Conservation (phyloP, 805 yeast genomes). For the Candida takata region DNA sequence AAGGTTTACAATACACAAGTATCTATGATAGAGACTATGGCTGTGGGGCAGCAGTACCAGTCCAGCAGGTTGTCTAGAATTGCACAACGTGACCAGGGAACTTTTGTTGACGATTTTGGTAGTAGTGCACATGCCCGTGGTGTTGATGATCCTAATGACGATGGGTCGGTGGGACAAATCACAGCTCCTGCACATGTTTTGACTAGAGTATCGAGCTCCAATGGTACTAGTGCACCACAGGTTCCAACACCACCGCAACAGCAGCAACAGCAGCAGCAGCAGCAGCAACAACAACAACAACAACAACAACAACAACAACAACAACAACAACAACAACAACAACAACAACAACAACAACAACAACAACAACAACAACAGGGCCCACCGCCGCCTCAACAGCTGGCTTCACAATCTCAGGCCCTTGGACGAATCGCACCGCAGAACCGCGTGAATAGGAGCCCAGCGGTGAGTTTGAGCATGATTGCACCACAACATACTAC, state of each 20-base stretch:
- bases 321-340: constrained; percentile 2
- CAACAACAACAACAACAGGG: constrained; percentile 1
- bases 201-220: background rate
- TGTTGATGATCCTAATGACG: background rate
- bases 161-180: background rate
- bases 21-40: constrained; percentile 12
- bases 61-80: constrained; percentile 12
- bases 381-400: constrained; percentile 6
- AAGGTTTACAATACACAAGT: constrained; percentile 17
- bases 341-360: constrained; percentile 2
- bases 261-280: background rate
- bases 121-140: background rate
- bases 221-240: constrained; percentile 1
- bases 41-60: constrained; percentile 17
- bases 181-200: too few species aligned
- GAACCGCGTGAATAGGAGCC: constrained; percentile 12
- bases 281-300: constrained; percentile 1
- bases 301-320: constrained; percentile 4
- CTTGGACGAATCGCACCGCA: constrained; percentile 9
- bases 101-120: background rate
- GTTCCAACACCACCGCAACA: too few species aligned
- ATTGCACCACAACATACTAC: constrained; percentile 1
- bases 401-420: constrained; percentile 1
- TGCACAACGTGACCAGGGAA: constrained; percentile 4
- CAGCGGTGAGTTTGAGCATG: constrained; percentile 7